phyloP scores from a whole-genome alignment of 2,329 filamentous ascomycete species.

The Fusarium sp. region DNA sequence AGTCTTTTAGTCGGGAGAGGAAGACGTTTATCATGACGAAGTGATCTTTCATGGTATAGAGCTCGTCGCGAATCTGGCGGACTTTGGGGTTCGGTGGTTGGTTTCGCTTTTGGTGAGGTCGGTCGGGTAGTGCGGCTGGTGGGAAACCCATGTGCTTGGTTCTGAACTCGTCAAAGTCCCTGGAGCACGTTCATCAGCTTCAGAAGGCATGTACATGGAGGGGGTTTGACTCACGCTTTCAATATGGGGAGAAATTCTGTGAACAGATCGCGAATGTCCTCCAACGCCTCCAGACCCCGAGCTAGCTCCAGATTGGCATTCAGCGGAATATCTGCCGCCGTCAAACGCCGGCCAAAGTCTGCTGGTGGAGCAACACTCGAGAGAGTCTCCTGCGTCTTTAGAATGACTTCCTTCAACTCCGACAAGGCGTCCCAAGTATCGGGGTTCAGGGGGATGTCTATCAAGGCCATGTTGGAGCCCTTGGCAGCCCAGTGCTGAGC shows the following conservation, averaged over 20 bases:
- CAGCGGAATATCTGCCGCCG: constrained; percentile 12
- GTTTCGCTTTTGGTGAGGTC: neutral
- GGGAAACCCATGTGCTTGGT: constrained; percentile 28
- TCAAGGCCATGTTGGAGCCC: neutral
- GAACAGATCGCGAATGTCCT: neutral
- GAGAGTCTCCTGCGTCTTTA: neutral
- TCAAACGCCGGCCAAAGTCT: neutral
- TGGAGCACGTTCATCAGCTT: neutral
- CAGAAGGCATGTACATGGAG: rapidly evolving
- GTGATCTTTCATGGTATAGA: constrained; percentile 34
- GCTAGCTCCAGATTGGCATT: constrained; percentile 6
- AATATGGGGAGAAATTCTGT: constrained; percentile 32
- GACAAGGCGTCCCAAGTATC: constrained; percentile 21
- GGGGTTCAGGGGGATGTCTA: constrained; percentile 24
- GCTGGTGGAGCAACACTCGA: neutral
- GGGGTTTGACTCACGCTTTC: constrained; percentile 17
- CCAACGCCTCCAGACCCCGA: neutral
- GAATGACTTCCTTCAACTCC: neutral
- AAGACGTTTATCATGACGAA: constrained; percentile 4
- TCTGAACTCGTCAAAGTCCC: constrained; percentile 33
- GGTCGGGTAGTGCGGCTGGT: neutral
- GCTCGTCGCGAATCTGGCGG: constrained; percentile 20
- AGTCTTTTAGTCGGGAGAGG: neutral
- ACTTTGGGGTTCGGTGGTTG: constrained; percentile 21
- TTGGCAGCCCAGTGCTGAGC: constrained; percentile 17